A percentile compares a stretch with the other conserved stretches of the same genome.
phyloP scores from a whole-genome alignment of 2,329 filamentous ascomycete species.

The Ceratocystis harringtonii region DNA sequence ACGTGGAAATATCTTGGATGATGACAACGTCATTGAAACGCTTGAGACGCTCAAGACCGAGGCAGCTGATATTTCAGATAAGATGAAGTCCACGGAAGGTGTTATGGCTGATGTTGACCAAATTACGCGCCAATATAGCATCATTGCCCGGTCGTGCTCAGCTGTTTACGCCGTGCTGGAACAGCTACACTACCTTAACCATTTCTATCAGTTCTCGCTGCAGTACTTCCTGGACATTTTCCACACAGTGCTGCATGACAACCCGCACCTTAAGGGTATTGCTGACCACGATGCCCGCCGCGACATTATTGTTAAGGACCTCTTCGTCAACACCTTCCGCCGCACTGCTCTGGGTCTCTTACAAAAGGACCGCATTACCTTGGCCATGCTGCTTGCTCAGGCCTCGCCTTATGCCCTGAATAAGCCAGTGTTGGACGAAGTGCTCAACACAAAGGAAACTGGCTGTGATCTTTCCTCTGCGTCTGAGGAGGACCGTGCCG shows the following conservation, averaged over 20 bases:
- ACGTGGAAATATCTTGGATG: conserved; percentile 91
- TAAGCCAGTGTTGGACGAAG: conserved; percentile 68
- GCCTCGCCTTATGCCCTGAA: conserved; percentile 96
- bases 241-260: conserved; percentile 72
- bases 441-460: conserved; percentile 63
- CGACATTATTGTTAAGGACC: conserved; percentile 76
- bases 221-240: conserved; percentile 98
- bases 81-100: conserved; percentile 92
- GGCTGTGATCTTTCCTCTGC: conserved; percentile 56
- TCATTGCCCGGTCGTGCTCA: conserved; percentile 88
- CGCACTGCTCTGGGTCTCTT: conserved; percentile 84
- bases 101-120: conserved; percentile 97
- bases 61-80: conserved; percentile 85
- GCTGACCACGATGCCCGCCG: conserved; percentile 65
- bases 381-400: conserved; percentile 89
- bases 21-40: conserved; percentile 95
- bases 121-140: conserved; percentile 85
- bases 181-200: conserved; percentile 93
- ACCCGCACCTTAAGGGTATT: conserved; percentile 55
- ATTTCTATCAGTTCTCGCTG: conserved; percentile 98
- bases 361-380: conserved; percentile 84
- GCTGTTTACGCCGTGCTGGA: conserved; percentile 94
- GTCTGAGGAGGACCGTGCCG: conserved; percentile 33
- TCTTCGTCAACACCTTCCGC: conserved; percentile 84
- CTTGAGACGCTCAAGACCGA: conserved; percentile 96